Conservation (phyloP, 192 early-diverging fungal species). For the Cetraspora pellucida region DNA sequence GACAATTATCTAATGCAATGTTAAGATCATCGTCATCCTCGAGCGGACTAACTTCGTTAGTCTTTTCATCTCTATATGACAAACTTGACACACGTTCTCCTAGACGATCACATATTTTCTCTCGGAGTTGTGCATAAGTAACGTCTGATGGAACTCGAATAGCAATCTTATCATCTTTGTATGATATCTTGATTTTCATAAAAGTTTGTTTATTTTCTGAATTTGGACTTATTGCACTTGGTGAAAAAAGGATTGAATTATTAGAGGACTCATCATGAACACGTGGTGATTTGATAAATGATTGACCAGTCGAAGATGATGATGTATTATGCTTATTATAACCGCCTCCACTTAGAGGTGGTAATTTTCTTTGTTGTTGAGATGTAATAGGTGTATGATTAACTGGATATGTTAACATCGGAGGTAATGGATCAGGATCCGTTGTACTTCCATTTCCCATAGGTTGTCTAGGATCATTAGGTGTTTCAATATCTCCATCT, state of each 20-base stretch:
- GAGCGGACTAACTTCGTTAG: slow-evolving; percentile 8
- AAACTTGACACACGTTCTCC: slow-evolving; percentile 39
- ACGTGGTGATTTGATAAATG: slow-evolving; percentile 42
- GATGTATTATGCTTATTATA: slow-evolving; percentile 36
- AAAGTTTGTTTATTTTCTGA: slow-evolving; percentile 23
- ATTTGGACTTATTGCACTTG: background rate
- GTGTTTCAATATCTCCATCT: slow-evolving; percentile 61
- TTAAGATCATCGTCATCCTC: background rate
- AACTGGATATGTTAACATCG: slow-evolving; percentile 24
- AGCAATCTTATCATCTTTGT: slow-evolving; percentile 72
- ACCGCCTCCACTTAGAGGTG: slow-evolving; percentile 11
- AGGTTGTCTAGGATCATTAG: slow-evolving; percentile 33
- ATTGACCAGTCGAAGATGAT: slow-evolving; percentile 15
- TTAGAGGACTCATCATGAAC: slow-evolving; percentile 34
- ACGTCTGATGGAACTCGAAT: slow-evolving; percentile 65
- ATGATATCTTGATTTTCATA: slow-evolving; percentile 75
- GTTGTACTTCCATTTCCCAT: background rate
- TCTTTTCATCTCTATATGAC: slow-evolving; percentile 47
- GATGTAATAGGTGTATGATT: slow-evolving; percentile 1
- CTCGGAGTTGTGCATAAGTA: slow-evolving; percentile 56
- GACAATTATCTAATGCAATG: background rate
- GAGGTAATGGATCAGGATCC: slow-evolving; percentile 35
- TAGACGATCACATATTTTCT: slow-evolving; percentile 64
- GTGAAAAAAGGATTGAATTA: background rate
- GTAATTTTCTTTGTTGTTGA: slow-evolving; percentile 32